Percentiles rank a stretch among this genome's conserved stretches.
These are phyloP conservation scores for Carallia pectinifolia DNA, from an alignment of 345 rosid genomes.

Conservation along the genomic window DNA sequence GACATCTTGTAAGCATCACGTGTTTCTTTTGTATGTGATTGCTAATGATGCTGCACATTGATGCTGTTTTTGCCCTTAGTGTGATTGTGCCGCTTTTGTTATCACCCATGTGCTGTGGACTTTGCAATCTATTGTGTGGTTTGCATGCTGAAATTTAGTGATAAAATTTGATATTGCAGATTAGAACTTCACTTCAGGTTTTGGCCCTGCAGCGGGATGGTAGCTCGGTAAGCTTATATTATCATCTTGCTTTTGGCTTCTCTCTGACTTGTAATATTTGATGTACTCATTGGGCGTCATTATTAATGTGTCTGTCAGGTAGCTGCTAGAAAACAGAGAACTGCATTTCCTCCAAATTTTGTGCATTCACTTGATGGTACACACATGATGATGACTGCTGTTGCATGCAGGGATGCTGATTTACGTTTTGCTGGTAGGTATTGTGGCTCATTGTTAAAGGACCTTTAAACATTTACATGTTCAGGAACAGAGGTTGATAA, in stretches of 20 bases:
- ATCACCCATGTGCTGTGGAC: too few species aligned
- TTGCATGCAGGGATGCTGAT: constrained; percentile 90
- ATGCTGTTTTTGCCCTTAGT: neutral
- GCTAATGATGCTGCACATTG: neutral
- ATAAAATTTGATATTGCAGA: constrained; percentile 48
- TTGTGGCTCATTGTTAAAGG: neutral
- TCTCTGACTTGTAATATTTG: constrained; percentile 4
- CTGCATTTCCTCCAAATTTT: constrained; percentile 97
- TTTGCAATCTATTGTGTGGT: too few species aligned
- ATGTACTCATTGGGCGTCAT: neutral
- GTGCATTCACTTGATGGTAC: constrained; percentile 96
- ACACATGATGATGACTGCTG: constrained; percentile 99
- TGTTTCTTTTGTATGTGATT: neutral
- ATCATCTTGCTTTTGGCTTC: constrained; percentile 8
- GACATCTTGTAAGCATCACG: constrained; percentile 65
- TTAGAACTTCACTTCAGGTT: constrained; percentile 88
- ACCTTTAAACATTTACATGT: too few species aligned
- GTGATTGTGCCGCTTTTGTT: neutral
- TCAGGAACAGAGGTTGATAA: too few species aligned
- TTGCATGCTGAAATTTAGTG: neutral
- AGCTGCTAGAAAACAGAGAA: constrained; percentile 77
- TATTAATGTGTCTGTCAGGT: constrained; percentile 44
- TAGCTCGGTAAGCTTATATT: constrained; percentile 52
- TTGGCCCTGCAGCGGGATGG: constrained; percentile 88
- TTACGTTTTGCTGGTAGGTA: constrained; percentile 82